Percentiles rank a stretch among this genome's conserved stretches.
Conservation (phyloP, 768 basidiomycete species). For the Lactarius sp. region DNA sequence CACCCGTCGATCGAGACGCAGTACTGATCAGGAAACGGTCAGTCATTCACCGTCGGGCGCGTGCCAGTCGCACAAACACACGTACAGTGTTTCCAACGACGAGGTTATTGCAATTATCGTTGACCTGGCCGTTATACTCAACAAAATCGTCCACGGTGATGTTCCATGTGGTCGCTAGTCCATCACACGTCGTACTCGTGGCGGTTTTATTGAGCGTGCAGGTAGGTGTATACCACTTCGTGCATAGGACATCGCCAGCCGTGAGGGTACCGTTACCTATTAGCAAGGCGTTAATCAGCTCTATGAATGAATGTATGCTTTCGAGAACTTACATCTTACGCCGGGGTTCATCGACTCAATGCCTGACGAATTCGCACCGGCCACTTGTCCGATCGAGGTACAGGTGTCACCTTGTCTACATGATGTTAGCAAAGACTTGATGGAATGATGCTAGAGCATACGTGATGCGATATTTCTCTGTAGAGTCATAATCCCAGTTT, state of each 20-base stretch:
- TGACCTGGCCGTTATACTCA: slow-evolving; percentile 13
- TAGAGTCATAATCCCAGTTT: neutral
- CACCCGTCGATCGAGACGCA: slow-evolving; percentile 8
- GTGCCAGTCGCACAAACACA: neutral
- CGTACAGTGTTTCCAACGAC: slow-evolving; percentile 3
- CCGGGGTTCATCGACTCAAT: slow-evolving; percentile 12
- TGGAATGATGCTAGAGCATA: neutral
- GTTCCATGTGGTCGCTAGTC: neutral
- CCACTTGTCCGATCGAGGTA: neutral
- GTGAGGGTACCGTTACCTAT: neutral
- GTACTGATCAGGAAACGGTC: slow-evolving; percentile 6
- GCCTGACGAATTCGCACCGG: neutral
- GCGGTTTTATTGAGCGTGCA: slow-evolving; percentile 21
- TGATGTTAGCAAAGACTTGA: neutral
- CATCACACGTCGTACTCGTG: slow-evolving; percentile 1
- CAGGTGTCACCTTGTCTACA: slow-evolving; percentile 2
- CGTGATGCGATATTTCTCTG: neutral
- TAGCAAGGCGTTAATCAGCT: neutral
- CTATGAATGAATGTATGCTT: neutral
- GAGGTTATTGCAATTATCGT: slow-evolving; percentile 10
- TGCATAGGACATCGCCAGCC: neutral
- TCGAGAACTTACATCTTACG: neutral
- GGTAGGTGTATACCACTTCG: neutral
- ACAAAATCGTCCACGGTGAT: neutral
- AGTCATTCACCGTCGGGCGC: neutral